Evolutionary conservation across 2,329 filamentous ascomycete genomes (phyloP), one percentile per base, ranked within the genome.

Genomic region (Penicillium sumatraense): DNA sequence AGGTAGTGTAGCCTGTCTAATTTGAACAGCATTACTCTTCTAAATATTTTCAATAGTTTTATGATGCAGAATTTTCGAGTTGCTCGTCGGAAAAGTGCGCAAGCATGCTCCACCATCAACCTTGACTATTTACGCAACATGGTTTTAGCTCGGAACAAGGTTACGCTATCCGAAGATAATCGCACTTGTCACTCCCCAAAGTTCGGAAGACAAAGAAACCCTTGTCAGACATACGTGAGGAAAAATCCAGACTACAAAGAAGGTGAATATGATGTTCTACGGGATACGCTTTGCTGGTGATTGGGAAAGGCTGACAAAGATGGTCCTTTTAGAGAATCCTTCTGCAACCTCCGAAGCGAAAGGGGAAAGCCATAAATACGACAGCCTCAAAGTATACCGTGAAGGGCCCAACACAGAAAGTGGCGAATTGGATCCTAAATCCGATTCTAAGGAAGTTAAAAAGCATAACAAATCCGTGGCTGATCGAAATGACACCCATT

Each of bases 401-500:
- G 31, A 50, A 50, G 47, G 47, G 11, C 47, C 47, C 20, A 50
- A 50, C 36, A 41, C 47, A 3, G 47, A 50, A 29, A 50, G 47
- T 36, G 38, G 49, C 26, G 49, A 51, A 35, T 31, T 51, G 18
- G 27, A 51, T 33, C 40, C 49, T 29, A 41, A 45, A 31, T 33
- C 26, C 23, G 27, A 45, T 18, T 51, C 49, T 13, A 44, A 51
- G 38, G 23, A 51, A 51, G 38, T 51, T 14, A 51, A 51, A 51
- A 41, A 35, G 10, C 49, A 44, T 51, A 51, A 51, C 49, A 44
- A 51, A 41, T 40, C 49, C 13, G 38, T 41, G 38, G 49, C 49
- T 45, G 38, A 51, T 41, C 38, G 40, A 24, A 29, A 51, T 41
- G 49, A 45, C 23, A 36, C 23, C 26, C 27, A 41, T 51, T 51